Evolutionary conservation across 345 rosid genomes (phyloP), one percentile per base, ranked within the genome.

Genomic region (Turritis glabra): DNA sequence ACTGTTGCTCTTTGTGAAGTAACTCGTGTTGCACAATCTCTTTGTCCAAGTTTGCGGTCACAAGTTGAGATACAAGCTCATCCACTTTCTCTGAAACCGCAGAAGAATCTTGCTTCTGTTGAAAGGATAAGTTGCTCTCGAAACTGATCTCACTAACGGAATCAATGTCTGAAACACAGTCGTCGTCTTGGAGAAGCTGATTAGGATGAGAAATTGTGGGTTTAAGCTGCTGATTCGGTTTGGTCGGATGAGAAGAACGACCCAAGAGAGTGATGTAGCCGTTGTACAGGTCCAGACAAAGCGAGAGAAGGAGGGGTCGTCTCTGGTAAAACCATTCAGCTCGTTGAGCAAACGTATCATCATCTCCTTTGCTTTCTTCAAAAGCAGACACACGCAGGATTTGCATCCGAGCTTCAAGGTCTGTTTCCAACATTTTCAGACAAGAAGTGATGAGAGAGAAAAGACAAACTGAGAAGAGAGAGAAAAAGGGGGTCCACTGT

Each of bases 321-420:
- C 74, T 84, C 77, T 78, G 84, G 83, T 86, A 90, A 77, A 84
- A 90, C 72, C 89, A 85, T 61, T 90, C 87, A 46, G 96, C 92
- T 0, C 96, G 84, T 40, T 85, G 84, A 30, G 85, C 86, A 41
- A 90, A 87, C 1, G 88, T 85, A 44, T 90, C 91, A 43, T 90
- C 90, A 0, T 67, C 73, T 50, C 67, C 79, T 19, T 77, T 69
- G 4, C 82, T 79, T 67, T 69, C 79, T 58, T 67, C 55, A 48
- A 58, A 67, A 74, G 79, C 85, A 65, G 75, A 44, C 11, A 47
- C 64, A 22, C 83, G 72, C 74, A 86, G 50, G 59, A 55, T 53
- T 61, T 81, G 80, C 83, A 86, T 77, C 80, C 88, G 80, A 55
- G 85, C 84, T 25, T 85, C 88, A 50, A 85, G 66, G 61, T 85